Base-by-base conservation (phyloP, 371 early-diverging fungal genomes). In the Apophysomyces elegans region DNA sequence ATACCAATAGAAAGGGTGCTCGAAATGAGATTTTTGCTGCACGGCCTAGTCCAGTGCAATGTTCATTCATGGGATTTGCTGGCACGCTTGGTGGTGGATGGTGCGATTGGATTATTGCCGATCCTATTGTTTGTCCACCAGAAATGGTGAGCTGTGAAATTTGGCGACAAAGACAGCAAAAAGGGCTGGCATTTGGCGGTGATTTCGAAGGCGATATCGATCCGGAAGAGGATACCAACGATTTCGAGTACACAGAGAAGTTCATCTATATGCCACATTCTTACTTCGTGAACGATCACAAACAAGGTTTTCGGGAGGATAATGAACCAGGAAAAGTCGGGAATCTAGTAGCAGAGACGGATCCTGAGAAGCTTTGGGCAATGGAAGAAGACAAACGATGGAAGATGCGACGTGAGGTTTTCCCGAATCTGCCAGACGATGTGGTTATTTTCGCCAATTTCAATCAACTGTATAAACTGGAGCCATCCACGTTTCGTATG, bases 21-120 rank as follows among this genome's bases (percentile, higher is more conserved):
- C 86, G 94, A 8, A 96, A 95, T 75, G 95, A 96, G 74, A 88
- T 97, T 11, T 96, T 96, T 87, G 96, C 96, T 0, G 95, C 95
- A 3, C 84, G 96, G 8, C 93, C 95, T 2, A 88, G 92, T 44
- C 96, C 95, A 0, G 90, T 96, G 12, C 95, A 95, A 65, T 91
- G 94, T 45, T 87, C 93, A 0, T 92, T 92, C 66, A 94, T 96
- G 96, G 97, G 97, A 0, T 96, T 94, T 78, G 95, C 96, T 5
- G 95, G 96, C 2, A 94, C 94, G 0, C 79, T 96, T 58, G 96
- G 95, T 4, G 91, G 91, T 18, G 90, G 91, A 5, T 96, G 94
- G 94, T 94, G 94, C 68, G 97, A 97, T 73, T 97, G 91, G 77
- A 88, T 95, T 37, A 89, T 97, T 13, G 90, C 92, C 1, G 97